phyloP scores from a whole-genome alignment of 441 rosid genomes.

The Iberis amara region DNA sequence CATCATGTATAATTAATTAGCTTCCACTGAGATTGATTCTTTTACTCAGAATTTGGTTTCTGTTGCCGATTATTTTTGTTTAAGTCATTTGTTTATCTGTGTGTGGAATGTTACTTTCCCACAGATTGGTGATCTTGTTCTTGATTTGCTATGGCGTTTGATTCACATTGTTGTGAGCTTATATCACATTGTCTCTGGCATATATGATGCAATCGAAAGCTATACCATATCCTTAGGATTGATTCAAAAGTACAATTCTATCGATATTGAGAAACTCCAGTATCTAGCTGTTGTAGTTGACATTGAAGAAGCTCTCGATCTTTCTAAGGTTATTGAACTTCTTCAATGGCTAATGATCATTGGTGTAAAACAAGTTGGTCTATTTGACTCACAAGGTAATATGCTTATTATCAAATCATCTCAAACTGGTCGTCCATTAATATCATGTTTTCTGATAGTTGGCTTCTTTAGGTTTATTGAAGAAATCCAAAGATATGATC shows the following conservation, averaged over 20 bases:
- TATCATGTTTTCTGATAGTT: slow-evolving; percentile 16
- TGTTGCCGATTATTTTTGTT: not conserved
- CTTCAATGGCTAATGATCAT: slow-evolving; percentile 51
- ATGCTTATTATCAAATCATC: not conserved
- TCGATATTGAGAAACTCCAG: slow-evolving; percentile 45
- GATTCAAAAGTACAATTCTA: slow-evolving; percentile 37
- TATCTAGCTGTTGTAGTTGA: slow-evolving; percentile 66
- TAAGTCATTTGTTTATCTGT: no score
- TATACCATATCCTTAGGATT: slow-evolving; percentile 50
- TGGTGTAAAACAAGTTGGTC: slow-evolving; percentile 63
- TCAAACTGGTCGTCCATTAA: not conserved
- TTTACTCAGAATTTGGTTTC: not conserved
- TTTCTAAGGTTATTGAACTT: slow-evolving; percentile 45
- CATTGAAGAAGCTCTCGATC: slow-evolving; percentile 53
- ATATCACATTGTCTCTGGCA: slow-evolving; percentile 38
- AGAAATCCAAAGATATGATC: slow-evolving; percentile 63
- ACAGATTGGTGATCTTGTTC: slow-evolving; percentile 42
- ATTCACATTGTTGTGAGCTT: slow-evolving; percentile 51
- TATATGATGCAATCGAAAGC: slow-evolving; percentile 45
- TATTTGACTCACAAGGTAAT: slow-evolving; percentile 72
- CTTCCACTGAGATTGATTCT: not conserved
- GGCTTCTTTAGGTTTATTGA: slow-evolving; percentile 52
- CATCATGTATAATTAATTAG: not conserved
- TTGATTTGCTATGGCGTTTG: slow-evolving; percentile 54
- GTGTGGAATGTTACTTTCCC: not conserved